These are phyloP conservation scores for Aspergillus viridinutans DNA, from an alignment of 2,329 filamentous ascomycete species.

Conservation along the genomic window DNA sequence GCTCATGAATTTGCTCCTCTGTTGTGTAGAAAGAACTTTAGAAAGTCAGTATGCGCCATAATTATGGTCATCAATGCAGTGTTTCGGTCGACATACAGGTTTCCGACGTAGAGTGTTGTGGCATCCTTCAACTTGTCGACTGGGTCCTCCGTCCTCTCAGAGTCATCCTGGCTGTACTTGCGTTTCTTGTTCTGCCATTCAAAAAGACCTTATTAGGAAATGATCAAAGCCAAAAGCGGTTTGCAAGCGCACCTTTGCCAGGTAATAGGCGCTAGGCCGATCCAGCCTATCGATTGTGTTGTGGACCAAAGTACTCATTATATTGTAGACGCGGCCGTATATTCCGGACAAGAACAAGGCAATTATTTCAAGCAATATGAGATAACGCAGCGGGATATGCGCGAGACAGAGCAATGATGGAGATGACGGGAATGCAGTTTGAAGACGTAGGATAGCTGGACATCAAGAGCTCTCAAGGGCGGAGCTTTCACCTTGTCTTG, in stretches of 20 bases:
- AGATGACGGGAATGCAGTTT: not conserved
- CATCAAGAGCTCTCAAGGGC: not conserved
- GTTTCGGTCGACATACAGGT: constrained; percentile 60
- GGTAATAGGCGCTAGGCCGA: constrained; percentile 90
- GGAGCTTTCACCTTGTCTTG: constrained; percentile 12
- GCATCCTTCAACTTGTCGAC: constrained; percentile 81
- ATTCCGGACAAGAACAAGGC: not conserved
- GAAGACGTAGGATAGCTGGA: not conserved
- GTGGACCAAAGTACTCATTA: constrained; percentile 25
- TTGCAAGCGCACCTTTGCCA: constrained; percentile 59
- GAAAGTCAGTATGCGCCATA: constrained; percentile 5
- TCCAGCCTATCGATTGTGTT: constrained; percentile 86
- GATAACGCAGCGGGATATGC: not conserved
- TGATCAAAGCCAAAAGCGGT: not conserved
- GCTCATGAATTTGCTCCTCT: constrained; percentile 96
- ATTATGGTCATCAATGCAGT: not conserved
- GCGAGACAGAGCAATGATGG: not conserved
- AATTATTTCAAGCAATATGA: not conserved
- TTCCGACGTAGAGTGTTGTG: constrained; percentile 95
- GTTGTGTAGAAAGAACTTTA: constrained; percentile 91
- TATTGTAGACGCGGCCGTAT: not conserved
- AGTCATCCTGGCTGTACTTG: constrained; percentile 58
- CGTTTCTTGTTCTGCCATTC: constrained; percentile 63
- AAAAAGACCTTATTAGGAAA: constrained; percentile 2
- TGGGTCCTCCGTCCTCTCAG: constrained; percentile 56